Conservation (phyloP, 257 asterid genomes). For the Solanum dulcamara region DNA sequence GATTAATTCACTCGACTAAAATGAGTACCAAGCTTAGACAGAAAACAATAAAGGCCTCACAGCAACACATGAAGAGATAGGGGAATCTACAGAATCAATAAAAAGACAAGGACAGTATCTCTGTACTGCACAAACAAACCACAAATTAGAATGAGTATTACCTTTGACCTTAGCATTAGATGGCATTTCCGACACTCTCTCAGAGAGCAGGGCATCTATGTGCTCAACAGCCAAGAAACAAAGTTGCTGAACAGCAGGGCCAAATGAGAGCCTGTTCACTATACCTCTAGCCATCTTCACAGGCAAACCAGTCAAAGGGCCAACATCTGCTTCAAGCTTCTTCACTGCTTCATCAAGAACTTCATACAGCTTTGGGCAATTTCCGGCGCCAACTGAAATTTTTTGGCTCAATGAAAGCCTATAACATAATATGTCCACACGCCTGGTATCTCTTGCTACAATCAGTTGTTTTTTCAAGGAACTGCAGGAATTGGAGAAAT, state of each 20-base stretch:
- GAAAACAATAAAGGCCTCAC: neutral
- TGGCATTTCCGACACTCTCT: constrained; percentile 21
- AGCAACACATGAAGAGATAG: neutral
- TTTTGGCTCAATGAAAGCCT: constrained; percentile 80
- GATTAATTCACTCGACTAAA: neutral
- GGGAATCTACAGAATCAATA: neutral
- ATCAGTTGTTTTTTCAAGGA: constrained; percentile 78
- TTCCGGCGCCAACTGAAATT: constrained; percentile 54
- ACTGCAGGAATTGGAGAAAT: constrained; percentile 27
- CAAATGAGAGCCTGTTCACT: constrained; percentile 87
- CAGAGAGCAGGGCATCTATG: constrained; percentile 40
- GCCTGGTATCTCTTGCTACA: constrained; percentile 79
- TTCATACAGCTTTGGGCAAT: constrained; percentile 32
- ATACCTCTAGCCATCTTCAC: constrained; percentile 93
- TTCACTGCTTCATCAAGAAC: constrained; percentile 51
- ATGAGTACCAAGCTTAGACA: neutral
- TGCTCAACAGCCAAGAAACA: constrained; percentile 63
- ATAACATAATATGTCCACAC: constrained; percentile 85
- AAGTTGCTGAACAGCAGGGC: constrained; percentile 70
- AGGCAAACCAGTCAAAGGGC: constrained; percentile 85
- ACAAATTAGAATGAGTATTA: neutral
- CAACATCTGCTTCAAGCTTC: constrained; percentile 77
- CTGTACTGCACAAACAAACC: neutral
- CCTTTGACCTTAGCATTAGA: constrained; percentile 27
- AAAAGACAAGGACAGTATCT: neutral